Conservation (phyloP, 495 filamentous ascomycete species). For the Hypoxylon rickii region DNA sequence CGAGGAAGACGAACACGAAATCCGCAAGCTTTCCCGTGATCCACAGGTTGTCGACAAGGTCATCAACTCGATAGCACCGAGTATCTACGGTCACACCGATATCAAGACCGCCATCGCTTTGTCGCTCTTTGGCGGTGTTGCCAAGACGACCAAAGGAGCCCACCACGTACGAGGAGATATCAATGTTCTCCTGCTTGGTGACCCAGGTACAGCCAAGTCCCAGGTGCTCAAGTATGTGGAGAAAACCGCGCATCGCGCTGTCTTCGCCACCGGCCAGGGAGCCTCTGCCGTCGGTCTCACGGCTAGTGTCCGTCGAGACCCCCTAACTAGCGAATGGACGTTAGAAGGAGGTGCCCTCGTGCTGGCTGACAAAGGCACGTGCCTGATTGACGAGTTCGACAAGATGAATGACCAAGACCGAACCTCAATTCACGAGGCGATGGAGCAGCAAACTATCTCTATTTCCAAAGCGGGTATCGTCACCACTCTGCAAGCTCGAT, state of each 20-base stretch:
- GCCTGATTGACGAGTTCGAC: constrained; percentile 99
- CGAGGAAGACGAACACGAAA: constrained; percentile 92
- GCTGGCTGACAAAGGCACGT: constrained; percentile 92
- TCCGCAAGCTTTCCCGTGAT: constrained; percentile 83
- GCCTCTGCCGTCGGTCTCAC: constrained; percentile 98
- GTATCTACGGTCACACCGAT: constrained; percentile 95
- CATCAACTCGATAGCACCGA: constrained; percentile 90
- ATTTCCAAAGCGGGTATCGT: constrained; percentile 99
- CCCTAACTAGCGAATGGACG: constrained; percentile 96
- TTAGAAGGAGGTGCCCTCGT: constrained; percentile 96
- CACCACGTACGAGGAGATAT: constrained; percentile 96
- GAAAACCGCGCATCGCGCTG: constrained; percentile 94
- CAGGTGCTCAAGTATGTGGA: constrained; percentile 98
- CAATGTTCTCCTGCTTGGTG: constrained; percentile 95
- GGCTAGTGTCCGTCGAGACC: constrained; percentile 93
- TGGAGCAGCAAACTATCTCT: constrained; percentile 99
- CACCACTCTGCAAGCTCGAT: constrained; percentile 96
- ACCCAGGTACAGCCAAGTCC: constrained; percentile 98
- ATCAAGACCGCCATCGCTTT: constrained; percentile 97
- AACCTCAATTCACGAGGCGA: constrained; percentile 98
- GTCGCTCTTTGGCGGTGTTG: constrained; percentile 93
- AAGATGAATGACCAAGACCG: constrained; percentile 99
- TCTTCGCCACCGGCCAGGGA: constrained; percentile 98
- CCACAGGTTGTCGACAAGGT: constrained; percentile 95
- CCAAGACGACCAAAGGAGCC: constrained; percentile 84